Conservation (phyloP, 2,329 filamentous ascomycete genomes). For the Talaromyces sp. region DNA sequence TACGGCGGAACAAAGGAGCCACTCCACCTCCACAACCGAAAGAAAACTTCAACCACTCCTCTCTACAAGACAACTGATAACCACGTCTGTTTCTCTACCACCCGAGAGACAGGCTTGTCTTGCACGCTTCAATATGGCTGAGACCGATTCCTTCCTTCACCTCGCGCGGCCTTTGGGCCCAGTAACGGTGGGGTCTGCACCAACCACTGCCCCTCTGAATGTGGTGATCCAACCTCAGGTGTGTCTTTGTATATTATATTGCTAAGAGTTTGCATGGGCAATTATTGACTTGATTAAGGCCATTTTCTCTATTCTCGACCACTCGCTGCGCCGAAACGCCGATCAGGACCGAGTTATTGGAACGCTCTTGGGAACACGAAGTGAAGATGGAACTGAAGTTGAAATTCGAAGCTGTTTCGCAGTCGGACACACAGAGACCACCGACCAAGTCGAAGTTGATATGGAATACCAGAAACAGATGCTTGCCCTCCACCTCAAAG, state of each 20-base stretch:
- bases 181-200: conserved; percentile 71
- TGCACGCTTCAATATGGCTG: conserved; percentile 65
- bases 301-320: conserved; percentile 71
- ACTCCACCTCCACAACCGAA: conserved; percentile 28
- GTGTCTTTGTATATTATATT: conserved; percentile 36
- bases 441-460: conserved; percentile 98
- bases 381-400: conserved; percentile 94
- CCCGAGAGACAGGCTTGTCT: conserved; percentile 20
- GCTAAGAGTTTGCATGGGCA: no score
- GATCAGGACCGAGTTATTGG: conserved; percentile 96
- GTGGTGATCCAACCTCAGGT: conserved; percentile 96
- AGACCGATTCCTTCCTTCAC: conserved; percentile 85
- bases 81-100: conserved; percentile 24
- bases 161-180: conserved; percentile 88
- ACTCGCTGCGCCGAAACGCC: conserved; percentile 85
- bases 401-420: conserved; percentile 96
- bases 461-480: conserved; percentile 99
- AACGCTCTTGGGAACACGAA: conserved; percentile 86
- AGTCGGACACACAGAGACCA: conserved; percentile 96
- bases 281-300: conserved; percentile 41
- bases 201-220: conserved; percentile 84
- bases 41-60: conserved; percentile 21
- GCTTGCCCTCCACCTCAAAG: conserved; percentile 90
- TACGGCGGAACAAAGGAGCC: conserved; percentile 28
- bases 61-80: conserved; percentile 18